A percentile compares a stretch with the other conserved stretches of the same genome.
Evolutionary conservation across 2,329 filamentous ascomycete species (phyloP).

Genomic region (Xylaria sp.): DNA sequence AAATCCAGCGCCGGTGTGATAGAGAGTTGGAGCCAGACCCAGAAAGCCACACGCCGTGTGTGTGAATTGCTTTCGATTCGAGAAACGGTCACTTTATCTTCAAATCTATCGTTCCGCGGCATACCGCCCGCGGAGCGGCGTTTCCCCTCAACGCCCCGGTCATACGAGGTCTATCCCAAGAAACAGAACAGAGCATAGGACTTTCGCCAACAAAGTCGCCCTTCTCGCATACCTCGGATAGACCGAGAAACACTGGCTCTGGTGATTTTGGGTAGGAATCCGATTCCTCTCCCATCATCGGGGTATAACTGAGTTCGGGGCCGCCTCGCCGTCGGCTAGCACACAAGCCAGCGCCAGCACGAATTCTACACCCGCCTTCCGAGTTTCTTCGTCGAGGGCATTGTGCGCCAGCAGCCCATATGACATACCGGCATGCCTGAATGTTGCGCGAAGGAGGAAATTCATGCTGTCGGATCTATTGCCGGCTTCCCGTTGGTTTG

Average conservation of each 20-base stretch:
- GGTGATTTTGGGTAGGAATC: slow-evolving; percentile 47
- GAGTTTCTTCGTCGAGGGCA: slow-evolving; percentile 50
- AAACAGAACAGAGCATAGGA: slow-evolving; percentile 48
- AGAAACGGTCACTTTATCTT: background rate
- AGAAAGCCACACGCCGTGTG: background rate
- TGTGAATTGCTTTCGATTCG: background rate
- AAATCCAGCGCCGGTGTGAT: slow-evolving; percentile 13
- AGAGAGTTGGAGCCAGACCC: background rate
- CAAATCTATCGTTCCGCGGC: background rate
- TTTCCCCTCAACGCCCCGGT: background rate
- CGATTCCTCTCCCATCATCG: slow-evolving; percentile 49
- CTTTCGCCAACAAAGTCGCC: slow-evolving; percentile 49
- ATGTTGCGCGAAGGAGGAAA: slow-evolving; percentile 49
- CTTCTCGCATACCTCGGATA: slow-evolving; percentile 50
- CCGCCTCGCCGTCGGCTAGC: slow-evolving; percentile 47
- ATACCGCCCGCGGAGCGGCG: background rate
- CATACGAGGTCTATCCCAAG: no score
- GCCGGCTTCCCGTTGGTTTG: slow-evolving; percentile 57
- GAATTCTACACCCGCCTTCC: slow-evolving; percentile 42
- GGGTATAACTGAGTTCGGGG: slow-evolving; percentile 47
- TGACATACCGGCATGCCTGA: slow-evolving; percentile 53
- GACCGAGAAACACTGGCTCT: slow-evolving; percentile 51
- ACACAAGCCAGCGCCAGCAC: slow-evolving; percentile 53
- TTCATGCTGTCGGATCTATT: slow-evolving; percentile 50
- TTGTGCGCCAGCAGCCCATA: slow-evolving; percentile 55